These are phyloP conservation scores for Aspergillus tamarii DNA, from an alignment of 2,329 filamentous ascomycete genomes.

Conservation along the genomic window DNA sequence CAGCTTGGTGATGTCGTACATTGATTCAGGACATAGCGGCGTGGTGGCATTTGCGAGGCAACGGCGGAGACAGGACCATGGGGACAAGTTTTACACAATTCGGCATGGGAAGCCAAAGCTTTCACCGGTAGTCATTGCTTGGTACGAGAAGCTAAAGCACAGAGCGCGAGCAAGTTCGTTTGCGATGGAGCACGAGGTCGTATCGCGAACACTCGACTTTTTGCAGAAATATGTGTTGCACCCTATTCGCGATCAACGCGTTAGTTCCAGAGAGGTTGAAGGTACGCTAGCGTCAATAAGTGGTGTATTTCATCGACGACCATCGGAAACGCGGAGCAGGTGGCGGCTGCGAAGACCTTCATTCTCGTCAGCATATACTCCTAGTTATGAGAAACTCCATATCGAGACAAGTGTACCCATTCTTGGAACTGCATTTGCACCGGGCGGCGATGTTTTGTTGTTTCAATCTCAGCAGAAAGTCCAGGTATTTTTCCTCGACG, in stretches of 20 bases:
- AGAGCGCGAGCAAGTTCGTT: not conserved
- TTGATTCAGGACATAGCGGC: conserved; percentile 34
- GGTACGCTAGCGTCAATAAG: conserved; percentile 21
- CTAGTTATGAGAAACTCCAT: not conserved
- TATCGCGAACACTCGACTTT: conserved; percentile 30
- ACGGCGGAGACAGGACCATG: conserved; percentile 23
- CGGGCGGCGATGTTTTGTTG: conserved; percentile 12
- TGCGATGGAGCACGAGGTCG: conserved; percentile 24
- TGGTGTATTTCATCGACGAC: conserved; percentile 1
- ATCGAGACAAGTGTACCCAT: not conserved
- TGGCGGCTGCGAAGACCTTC: not conserved
- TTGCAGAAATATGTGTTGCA: conserved; percentile 31
- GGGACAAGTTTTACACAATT: conserved; percentile 26
- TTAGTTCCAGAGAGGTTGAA: conserved; percentile 24
- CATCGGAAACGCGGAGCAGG: not conserved
- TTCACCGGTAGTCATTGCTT: conserved; percentile 17
- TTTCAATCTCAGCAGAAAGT: conserved; percentile 13
- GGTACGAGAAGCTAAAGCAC: conserved; percentile 18
- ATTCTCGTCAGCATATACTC: not conserved
- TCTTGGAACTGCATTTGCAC: conserved; percentile 13
- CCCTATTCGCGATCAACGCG: conserved; percentile 24
- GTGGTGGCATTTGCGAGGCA: conserved; percentile 25
- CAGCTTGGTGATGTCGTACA: conserved; percentile 43
- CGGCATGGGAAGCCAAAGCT: conserved; percentile 9
- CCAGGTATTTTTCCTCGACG: conserved; percentile 11